A percentile compares a stretch with the other conserved stretches of the same genome.
These are phyloP conservation scores for Chenopodium formosanum DNA, from an alignment of 148 eudicot species.

Conservation along the genomic window DNA sequence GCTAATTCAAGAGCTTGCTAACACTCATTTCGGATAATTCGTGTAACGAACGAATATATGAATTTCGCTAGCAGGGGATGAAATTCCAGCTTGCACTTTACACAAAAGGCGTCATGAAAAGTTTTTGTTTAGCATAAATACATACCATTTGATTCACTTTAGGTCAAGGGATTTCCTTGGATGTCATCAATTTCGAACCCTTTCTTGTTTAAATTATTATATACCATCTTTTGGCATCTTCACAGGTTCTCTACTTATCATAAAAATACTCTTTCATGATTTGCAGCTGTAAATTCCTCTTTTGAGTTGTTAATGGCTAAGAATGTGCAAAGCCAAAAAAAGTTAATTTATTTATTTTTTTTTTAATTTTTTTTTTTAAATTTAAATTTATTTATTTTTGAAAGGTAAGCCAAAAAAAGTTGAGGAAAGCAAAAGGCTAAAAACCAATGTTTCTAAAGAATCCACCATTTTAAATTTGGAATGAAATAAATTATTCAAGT, in stretches of 20 bases:
- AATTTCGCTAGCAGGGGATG: background rate
- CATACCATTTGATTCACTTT: slow-evolving; percentile 15
- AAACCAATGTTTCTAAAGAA: slow-evolving; percentile 8
- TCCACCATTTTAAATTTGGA: background rate
- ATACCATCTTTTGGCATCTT: slow-evolving; percentile 13
- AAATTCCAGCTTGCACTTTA: slow-evolving; percentile 8
- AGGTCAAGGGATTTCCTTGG: slow-evolving; percentile 7
- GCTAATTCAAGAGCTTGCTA: background rate
- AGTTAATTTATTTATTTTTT: background rate
- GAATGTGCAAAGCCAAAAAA: background rate
- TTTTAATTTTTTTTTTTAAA: too few species aligned
- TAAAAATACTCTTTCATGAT: background rate
- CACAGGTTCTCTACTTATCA: background rate
- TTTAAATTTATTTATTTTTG: too few species aligned
- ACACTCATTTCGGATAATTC: background rate
- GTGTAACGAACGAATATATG: background rate
- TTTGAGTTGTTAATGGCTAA: slow-evolving; percentile 28
- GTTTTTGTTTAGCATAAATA: slow-evolving; percentile 4
- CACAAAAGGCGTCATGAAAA: slow-evolving; percentile 4
- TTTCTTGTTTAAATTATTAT: background rate
- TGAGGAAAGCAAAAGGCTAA: slow-evolving; percentile 10
- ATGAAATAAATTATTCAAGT: background rate
- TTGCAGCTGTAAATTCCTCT: slow-evolving; percentile 27
- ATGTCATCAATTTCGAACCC: slow-evolving; percentile 9
- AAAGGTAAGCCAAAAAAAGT: background rate